Evolutionary conservation across 139 green algal species (phyloP).

Genomic region (Chloropicon primus): DNA sequence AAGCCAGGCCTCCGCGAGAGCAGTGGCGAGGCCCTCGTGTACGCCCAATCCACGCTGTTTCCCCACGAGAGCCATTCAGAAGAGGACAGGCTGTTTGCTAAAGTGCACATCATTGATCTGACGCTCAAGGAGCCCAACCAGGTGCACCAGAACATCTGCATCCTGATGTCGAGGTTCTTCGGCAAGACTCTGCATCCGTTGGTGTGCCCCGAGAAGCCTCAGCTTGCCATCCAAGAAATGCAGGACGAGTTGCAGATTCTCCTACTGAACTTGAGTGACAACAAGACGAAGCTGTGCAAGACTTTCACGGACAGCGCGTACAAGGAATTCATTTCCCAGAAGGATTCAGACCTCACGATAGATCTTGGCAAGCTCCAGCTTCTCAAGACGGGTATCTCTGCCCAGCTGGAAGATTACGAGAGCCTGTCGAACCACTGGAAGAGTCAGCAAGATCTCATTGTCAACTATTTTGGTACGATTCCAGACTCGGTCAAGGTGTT

Average conservation of each 20-base stretch:
- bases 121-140: not conserved
- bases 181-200: not conserved
- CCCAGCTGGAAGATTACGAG: not conserved
- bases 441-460: not conserved
- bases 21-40: not conserved
- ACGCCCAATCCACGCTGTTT: not conserved
- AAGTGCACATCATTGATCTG: not conserved
- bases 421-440: not conserved
- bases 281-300: not conserved
- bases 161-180: not conserved
- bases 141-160: not conserved
- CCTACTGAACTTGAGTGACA: not conserved
- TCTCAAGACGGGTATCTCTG: not conserved
- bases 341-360: not conserved
- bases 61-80: not conserved
- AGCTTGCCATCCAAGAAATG: not conserved
- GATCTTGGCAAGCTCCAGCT: not conserved
- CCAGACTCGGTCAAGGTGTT: not conserved
- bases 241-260: not conserved
- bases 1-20: no score
- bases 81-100: not conserved
- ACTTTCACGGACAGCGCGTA: not conserved
- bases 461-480: not conserved
- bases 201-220: not conserved
- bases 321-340: not conserved